Evolutionary conservation across 1,139 yeast species (phyloP).

Genomic region (Hyphopichia buzzinii): DNA sequence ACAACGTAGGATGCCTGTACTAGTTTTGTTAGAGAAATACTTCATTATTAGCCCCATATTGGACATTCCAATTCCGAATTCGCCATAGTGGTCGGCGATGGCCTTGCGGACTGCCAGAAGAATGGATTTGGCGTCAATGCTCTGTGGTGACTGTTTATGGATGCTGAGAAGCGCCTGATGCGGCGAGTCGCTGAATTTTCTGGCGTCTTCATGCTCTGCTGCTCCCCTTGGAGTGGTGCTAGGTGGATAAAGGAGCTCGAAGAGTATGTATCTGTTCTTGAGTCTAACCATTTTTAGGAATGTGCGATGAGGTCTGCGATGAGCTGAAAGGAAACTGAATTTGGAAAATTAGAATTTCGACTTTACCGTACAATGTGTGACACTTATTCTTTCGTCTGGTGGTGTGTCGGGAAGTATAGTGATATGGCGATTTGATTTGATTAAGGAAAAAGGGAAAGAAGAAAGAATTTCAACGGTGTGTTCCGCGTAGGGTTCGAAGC

Average conservation of each 20-base stretch:
- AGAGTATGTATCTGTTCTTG: conserved; percentile 78
- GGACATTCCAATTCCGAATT: conserved; percentile 68
- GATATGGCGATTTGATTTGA: too few relatives aligned
- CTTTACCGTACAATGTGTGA: too few relatives aligned
- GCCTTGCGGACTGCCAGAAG: conserved; percentile 53
- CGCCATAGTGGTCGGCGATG: conserved; percentile 68
- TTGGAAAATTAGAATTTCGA: too few relatives aligned
- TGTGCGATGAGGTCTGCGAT: not conserved
- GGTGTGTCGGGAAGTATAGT: not conserved
- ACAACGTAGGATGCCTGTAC: conserved; percentile 82
- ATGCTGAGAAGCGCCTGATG: conserved; percentile 41
- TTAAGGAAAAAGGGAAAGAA: too few relatives aligned
- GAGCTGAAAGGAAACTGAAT: not conserved
- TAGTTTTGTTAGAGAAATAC: conserved; percentile 78
- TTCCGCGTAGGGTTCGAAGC: too few relatives aligned
- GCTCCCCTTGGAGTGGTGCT: conserved; percentile 5
- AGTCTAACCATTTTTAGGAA: conserved; percentile 70
- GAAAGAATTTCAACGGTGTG: too few relatives aligned
- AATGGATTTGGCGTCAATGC: conserved; percentile 45
- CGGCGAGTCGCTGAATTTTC: conserved; percentile 23
- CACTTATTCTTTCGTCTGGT: too few relatives aligned
- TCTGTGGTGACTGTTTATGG: conserved; percentile 49
- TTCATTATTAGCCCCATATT: conserved; percentile 63
- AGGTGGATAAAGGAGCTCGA: conserved; percentile 73
- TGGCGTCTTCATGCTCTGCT: conserved; percentile 15